These are phyloP conservation scores for Aspergillus egyptiacus DNA, from an alignment of 495 filamentous ascomycete genomes.

Conservation along the genomic window DNA sequence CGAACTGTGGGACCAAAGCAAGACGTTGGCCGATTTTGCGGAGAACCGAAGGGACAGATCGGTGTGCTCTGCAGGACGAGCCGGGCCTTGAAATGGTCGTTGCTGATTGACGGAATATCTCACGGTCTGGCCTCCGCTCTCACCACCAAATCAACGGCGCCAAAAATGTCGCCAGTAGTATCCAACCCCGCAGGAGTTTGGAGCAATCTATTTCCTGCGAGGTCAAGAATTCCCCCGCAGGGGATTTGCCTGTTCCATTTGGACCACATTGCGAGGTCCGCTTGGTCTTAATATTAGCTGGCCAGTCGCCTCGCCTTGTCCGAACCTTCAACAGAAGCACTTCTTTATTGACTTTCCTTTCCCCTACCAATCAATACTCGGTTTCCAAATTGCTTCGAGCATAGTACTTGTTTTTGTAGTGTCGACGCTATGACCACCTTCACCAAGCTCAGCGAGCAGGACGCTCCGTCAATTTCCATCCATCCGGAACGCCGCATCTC, in stretches of 20 bases:
- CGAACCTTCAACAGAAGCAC: constrained; percentile 4
- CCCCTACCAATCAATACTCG: constrained; percentile 18
- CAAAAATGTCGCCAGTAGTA: constrained; percentile 1
- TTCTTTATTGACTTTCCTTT: constrained; percentile 11
- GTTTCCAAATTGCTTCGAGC: not conserved
- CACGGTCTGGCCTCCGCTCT: constrained; percentile 14
- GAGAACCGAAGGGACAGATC: constrained; percentile 8
- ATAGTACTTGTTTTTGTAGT: constrained; percentile 6
- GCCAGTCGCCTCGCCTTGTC: constrained; percentile 14
- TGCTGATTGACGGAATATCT: constrained; percentile 37
- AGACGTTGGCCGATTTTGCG: constrained; percentile 14
- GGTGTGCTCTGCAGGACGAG: not conserved
- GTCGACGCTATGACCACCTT: constrained; percentile 56
- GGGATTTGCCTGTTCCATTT: constrained; percentile 19
- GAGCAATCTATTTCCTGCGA: constrained; percentile 1
- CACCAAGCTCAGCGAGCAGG: constrained; percentile 53
- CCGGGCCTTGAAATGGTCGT: not conserved
- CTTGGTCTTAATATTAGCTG: constrained; percentile 20
- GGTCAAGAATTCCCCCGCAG: constrained; percentile 19
- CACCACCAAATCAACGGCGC: constrained; percentile 15
- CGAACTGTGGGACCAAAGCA: not conserved
- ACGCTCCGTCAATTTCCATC: constrained; percentile 54
- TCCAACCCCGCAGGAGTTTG: not conserved
- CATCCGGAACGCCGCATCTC: constrained; percentile 55
- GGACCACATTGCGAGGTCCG: constrained; percentile 4